These are phyloP conservation scores for Lolium perenne DNA, from an alignment of 176 grass and related monocot genomes.

Conservation along the genomic window DNA sequence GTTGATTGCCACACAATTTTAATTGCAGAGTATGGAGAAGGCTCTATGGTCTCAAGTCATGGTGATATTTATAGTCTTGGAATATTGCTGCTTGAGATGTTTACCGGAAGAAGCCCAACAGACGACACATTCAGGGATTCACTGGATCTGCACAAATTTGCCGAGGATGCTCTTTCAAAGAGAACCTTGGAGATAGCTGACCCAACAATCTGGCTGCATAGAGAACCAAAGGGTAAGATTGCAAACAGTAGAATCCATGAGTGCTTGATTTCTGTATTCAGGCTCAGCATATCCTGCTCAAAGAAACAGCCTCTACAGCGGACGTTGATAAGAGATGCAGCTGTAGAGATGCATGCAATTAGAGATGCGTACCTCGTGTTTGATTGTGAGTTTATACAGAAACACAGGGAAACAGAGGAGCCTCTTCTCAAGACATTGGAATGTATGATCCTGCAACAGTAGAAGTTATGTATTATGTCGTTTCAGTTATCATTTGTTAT, in stretches of 20 bases:
- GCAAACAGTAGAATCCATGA: background rate
- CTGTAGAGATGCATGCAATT: background rate
- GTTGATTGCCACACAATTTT: background rate
- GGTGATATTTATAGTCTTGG: slow-evolving; percentile 27
- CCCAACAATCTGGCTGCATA: slow-evolving; percentile 19
- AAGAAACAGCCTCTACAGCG: slow-evolving; percentile 4
- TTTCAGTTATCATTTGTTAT: background rate
- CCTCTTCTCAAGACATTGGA: background rate
- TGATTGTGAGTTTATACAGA: background rate
- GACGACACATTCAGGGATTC: background rate
- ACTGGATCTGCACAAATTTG: slow-evolving; percentile 6
- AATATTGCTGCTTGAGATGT: slow-evolving; percentile 28
- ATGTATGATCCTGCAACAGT: slow-evolving; percentile 15
- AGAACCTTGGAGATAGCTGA: slow-evolving; percentile 20
- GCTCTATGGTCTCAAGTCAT: background rate
- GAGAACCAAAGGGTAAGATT: background rate
- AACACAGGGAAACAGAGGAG: background rate
- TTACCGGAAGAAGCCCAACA: slow-evolving; percentile 12
- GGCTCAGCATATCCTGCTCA: slow-evolving; percentile 26
- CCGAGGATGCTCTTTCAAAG: background rate
- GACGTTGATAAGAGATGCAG: background rate
- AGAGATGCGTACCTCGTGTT: background rate
- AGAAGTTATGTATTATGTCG: background rate
- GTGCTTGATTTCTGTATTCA: slow-evolving; percentile 5
- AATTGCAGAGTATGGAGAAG: slow-evolving; percentile 25